Evolutionary conservation across 1,284 basidiomycete genomes (phyloP), one percentile per base, ranked within the genome.

Genomic region (Neolentinus lepideus): DNA sequence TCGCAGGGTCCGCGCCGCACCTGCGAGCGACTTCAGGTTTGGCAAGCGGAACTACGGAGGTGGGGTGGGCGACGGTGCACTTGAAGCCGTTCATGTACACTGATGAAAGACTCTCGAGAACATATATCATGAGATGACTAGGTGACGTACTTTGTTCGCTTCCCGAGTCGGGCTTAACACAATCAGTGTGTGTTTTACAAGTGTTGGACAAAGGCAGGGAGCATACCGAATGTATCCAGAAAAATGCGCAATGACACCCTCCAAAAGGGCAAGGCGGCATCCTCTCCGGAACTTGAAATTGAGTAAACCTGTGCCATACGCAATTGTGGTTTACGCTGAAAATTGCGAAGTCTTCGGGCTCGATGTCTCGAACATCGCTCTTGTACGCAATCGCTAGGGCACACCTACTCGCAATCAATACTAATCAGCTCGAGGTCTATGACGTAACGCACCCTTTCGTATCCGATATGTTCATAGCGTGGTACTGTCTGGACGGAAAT

Each of bases 61-160:
- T 77, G 0, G 82, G 71, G 51, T 77, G 75, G 1, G 81, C 79
- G 47, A 90, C 71, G 50, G 79, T 77, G 73, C 89, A 91, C 60
- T 81, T 79, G 77, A 90, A 90, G 25, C 82, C 81, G 53, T 79
- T 86, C 83, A 89, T 87, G 72, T 87, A 90, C 61, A 79, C 81
- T 83, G 58, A 24, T 35, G 21, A 26, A 16, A 12, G 25, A 11
- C 43, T 4, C 16, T 46, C n/a, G n/a, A n/a, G n/a, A n/a, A n/a
- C n/a, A n/a, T n/a, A n/a, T n/a, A n/a, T n/a, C n/a, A 22, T 50
- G 47, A 50, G 27, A 6, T 14, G 47, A 50, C 6, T 21, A 47
- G 45, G 11, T 6, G 47, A 50, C 47, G 24, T 46, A 79, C 78
- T 78, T 61, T 80, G 76, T 62, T 75, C 72, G 12, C 69, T 59